Conservation (phyloP, 805 yeast genomes). For the Sungouiella blattae region DNA sequence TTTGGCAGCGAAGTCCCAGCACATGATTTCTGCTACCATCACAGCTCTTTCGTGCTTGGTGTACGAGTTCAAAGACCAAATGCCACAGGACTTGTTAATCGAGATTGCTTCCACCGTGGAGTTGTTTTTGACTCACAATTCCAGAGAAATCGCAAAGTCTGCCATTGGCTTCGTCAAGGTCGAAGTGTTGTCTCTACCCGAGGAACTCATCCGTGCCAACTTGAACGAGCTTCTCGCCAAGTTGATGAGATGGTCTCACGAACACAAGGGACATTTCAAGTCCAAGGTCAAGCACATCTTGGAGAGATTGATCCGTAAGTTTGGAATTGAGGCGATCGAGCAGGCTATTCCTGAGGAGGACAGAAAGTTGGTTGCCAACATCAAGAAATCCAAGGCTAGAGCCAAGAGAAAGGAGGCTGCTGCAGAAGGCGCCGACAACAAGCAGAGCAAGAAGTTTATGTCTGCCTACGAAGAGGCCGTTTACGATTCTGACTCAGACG, state of each 20-base stretch:
- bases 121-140: conserved; percentile 83
- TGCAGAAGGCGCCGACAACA: conserved; percentile 29
- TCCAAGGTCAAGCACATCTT: conserved; percentile 88
- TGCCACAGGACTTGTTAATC: conserved; percentile 56
- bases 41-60: conserved; percentile 85
- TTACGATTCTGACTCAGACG: conserved; percentile 57
- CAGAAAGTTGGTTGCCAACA: conserved; percentile 74
- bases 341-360: conserved; percentile 88
- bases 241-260: conserved; percentile 89
- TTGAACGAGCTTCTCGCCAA: conserved; percentile 64
- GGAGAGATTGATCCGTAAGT: conserved; percentile 86
- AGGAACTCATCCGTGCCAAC: conserved; percentile 64
- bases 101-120: conserved; percentile 87
- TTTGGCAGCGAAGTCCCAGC: conserved; percentile 87
- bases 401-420: conserved; percentile 64
- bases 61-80: conserved; percentile 73
- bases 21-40: conserved; percentile 92
- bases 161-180: conserved; percentile 94
- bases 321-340: conserved; percentile 85
- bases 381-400: conserved; percentile 81
- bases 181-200: conserved; percentile 78
- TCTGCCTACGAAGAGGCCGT: conserved; percentile 93
- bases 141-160: conserved; percentile 89
- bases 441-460: conserved; percentile 49
- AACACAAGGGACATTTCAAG: conserved; percentile 92